Conservation (phyloP, 1,284 basidiomycete genomes). For the Trametes versicolor region DNA sequence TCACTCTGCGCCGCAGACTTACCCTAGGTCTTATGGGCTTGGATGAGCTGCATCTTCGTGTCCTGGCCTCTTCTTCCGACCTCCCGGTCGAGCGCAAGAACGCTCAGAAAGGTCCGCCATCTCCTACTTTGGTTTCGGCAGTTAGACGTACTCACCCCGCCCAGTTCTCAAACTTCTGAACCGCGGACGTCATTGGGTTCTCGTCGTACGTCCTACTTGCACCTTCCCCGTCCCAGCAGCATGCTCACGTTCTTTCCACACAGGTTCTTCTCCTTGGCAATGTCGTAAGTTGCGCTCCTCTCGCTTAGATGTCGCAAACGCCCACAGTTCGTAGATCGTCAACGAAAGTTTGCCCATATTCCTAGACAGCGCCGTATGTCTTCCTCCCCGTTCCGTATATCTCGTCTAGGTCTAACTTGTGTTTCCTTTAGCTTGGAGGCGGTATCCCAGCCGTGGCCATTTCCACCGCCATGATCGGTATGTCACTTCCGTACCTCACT, state of each 20-base stretch:
- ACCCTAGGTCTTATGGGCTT: constrained; percentile 96
- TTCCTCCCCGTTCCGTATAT: not conserved
- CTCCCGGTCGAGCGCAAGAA: constrained; percentile 73
- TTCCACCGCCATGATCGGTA: constrained; percentile 86
- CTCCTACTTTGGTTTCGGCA: not conserved
- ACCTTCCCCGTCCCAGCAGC: not conserved
- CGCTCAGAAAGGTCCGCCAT: constrained; percentile 69
- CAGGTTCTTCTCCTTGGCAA: constrained; percentile 88
- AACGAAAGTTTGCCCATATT: constrained; percentile 96
- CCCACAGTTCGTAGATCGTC: constrained; percentile 64
- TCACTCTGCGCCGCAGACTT: constrained; percentile 53
- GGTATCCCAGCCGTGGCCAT: constrained; percentile 87
- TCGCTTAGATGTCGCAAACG: not conserved
- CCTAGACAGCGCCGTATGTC: constrained; percentile 83
- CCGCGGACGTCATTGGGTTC: constrained; percentile 93
- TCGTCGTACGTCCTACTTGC: constrained; percentile 70
- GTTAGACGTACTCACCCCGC: not conserved
- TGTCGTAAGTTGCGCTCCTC: constrained; percentile 66
- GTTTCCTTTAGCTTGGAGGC: constrained; percentile 71
- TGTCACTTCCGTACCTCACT: constrained; percentile 38
- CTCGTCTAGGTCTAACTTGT: not conserved
- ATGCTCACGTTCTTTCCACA: constrained; percentile 6
- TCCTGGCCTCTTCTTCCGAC: constrained; percentile 84
- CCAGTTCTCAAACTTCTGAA: constrained; percentile 82
- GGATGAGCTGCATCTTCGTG: constrained; percentile 92